Base-by-base conservation (phyloP, 2,329 filamentous ascomycete species). In the Phaeosphaeria sp. region DNA sequence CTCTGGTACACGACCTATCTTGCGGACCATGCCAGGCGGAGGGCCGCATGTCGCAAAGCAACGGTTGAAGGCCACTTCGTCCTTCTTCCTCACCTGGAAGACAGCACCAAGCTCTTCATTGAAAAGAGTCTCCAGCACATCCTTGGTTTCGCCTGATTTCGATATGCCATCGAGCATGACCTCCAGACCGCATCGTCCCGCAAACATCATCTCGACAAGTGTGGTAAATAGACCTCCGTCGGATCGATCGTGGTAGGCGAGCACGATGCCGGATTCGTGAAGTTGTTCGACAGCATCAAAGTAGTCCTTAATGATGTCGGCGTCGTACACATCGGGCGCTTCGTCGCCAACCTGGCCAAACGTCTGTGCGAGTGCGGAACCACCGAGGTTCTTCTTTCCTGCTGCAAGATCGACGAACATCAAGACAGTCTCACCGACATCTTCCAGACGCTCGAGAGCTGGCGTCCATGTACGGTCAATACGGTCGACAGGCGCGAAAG, bases 131-230 rank as follows among this genome's bases (percentile, higher is more conserved):
- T 92, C 87, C 7, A 97, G 81, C 18, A 96, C 78, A 69, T 88
- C 83, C 46, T 86, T 81, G 9, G 84, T 84, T 44, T 88, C 83
- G 22, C 86, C 87, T 58, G 86, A 87, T 25, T 85, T 80, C 61
- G 82, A 80, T 40, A 93, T 82, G 53, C 85, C 86, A 73, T 97
- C 93, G 56, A 97, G 82, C 83, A 91, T 90, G 58, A 98, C 83
- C 66, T 96, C 91, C 27, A 92, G 85, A 60, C 94, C 95, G 71
- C 91, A 96, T 55, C 93, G 90, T 25, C 95, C 95, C 30, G 95
- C 94, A 75, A 98, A 98, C 87, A 96, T 96, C 95, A 98, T 98
- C 79, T 99, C 95, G 2, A 89, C 91, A 33, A 98, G 80, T 6
- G 94, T 93, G 1, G 94, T 95, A 74, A 98, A 87, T 9, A 98